Conservation (phyloP, 495 filamentous ascomycete species). For the Aspergillus ostianus region DNA sequence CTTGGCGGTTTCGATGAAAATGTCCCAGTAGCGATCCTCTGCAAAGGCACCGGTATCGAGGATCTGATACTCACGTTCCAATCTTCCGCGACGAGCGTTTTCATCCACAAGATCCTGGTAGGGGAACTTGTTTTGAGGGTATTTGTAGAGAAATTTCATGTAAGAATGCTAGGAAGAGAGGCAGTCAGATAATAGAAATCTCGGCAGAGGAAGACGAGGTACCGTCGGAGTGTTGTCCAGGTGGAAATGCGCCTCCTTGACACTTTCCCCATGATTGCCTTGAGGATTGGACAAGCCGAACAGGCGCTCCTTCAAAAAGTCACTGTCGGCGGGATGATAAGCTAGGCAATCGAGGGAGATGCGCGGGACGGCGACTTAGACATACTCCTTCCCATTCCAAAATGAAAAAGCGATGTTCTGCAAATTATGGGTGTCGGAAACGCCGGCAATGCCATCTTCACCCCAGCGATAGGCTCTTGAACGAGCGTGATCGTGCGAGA, state of each 20-base stretch:
- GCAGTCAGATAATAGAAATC: conserved; percentile 7
- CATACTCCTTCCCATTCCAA: conserved; percentile 96
- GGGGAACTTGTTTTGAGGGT: conserved; percentile 86
- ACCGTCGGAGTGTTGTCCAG: conserved; percentile 83
- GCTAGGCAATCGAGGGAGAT: conserved; percentile 6
- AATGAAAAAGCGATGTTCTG: conserved; percentile 95
- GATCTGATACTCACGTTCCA: conserved; percentile 86
- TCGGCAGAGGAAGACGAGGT: not conserved
- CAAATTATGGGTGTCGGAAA: conserved; percentile 84
- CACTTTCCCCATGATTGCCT: conserved; percentile 92
- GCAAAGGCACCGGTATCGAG: conserved; percentile 88
- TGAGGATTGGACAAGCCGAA: conserved; percentile 95
- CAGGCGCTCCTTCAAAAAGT: conserved; percentile 88
- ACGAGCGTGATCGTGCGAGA: conserved; percentile 86
- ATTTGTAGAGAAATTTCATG: conserved; percentile 99
- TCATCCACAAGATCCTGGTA: conserved; percentile 83
- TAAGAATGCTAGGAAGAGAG: conserved; percentile 79
- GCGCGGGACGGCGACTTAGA: conserved; percentile 10
- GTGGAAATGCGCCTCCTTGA: conserved; percentile 96
- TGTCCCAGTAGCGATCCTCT: conserved; percentile 95
- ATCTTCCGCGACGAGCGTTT: conserved; percentile 70
- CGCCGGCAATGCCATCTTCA: conserved; percentile 94
- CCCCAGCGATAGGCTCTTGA: conserved; percentile 91
- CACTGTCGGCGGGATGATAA: conserved; percentile 46
- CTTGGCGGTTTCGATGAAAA: conserved; percentile 94